Evolutionary conservation across 2,329 filamentous ascomycete genomes (phyloP), one percentile per base, ranked within the genome.

Genomic region (Monilinia aucupariae): DNA sequence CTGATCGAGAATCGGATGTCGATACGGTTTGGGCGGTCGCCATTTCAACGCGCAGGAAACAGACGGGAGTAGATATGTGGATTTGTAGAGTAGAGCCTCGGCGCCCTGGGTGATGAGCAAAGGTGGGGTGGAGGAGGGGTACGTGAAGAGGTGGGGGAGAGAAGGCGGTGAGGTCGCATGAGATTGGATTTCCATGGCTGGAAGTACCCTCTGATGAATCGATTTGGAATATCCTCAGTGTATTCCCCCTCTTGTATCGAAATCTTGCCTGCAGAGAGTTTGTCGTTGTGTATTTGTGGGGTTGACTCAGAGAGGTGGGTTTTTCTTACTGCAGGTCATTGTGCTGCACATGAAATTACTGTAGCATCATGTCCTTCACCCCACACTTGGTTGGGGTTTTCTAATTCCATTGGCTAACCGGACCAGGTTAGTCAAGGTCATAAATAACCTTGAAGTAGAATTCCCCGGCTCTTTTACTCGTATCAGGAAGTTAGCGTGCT

Each of bases 51-150:
- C 91, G 73, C 87, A 89, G 17, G 88, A 84, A 12, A 84, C 80
- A 63, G 80, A 75, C 47, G 89, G 83, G 1, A 82, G 75, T 61
- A 97, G 86, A 78, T 91, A 96, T 62, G 85, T 87, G 22, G 91
- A 93, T 75, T 86, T 88, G 84, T 96, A 97, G 73, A 99, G 85
- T 68, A 93, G 91, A 65, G 91, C 92, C 84, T 99, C 94, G 74
- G 94, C 94, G 77, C 94, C 94, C 81, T 97, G 94, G 63, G 91
- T 88, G 70, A 97, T 85, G 72, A 96, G 89, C 55, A 74, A 76
- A 67, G 91, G 85, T 55, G 83, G 76, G 69, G 80, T 75, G 47
- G 84, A 79, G 66, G 82, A 79, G 74, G 83, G 82, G 78, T 85
- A 79, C 80, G 61, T 55, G 62, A 72, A 69, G 52, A 69, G 70